Conservation (phyloP, 208 protist genomes). For the Trypanosoma platydactyli region DNA sequence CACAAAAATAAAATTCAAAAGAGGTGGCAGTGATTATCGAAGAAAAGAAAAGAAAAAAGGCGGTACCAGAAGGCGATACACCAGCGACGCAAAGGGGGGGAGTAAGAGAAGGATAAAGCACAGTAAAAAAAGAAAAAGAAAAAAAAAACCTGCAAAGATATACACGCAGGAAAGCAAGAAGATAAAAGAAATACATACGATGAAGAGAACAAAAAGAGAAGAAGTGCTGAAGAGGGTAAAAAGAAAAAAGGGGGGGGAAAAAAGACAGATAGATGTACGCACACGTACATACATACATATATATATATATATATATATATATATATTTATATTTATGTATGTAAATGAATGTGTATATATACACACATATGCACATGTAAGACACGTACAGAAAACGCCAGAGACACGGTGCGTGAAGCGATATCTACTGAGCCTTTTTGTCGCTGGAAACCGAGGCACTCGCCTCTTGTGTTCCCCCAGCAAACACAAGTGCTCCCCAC, state of each 20-base stretch:
- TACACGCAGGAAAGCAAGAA: neutral
- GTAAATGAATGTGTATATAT: neutral
- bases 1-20: too few species aligned
- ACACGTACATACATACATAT: neutral
- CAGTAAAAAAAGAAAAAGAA: neutral
- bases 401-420: too few species aligned
- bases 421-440: too few species aligned
- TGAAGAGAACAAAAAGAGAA: slow-evolving; percentile 13
- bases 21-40: too few species aligned
- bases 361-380: too few species aligned
- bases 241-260: neutral
- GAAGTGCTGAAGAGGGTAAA: slow-evolving; percentile 7
- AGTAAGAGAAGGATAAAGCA: neutral
- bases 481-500: neutral
- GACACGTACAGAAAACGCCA: too few species aligned
- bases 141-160: slow-evolving; percentile 4
- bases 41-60: too few species aligned
- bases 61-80: too few species aligned
- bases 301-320: slow-evolving; percentile 2
- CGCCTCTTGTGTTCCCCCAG: too few species aligned
- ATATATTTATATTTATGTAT: neutral
- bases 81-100: neutral
- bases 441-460: too few species aligned
- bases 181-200: slow-evolving; percentile 4
- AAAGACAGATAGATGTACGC: neutral